These are phyloP conservation scores for Favolaschia claudopus DNA, from an alignment of 768 basidiomycete species.

Conservation along the genomic window DNA sequence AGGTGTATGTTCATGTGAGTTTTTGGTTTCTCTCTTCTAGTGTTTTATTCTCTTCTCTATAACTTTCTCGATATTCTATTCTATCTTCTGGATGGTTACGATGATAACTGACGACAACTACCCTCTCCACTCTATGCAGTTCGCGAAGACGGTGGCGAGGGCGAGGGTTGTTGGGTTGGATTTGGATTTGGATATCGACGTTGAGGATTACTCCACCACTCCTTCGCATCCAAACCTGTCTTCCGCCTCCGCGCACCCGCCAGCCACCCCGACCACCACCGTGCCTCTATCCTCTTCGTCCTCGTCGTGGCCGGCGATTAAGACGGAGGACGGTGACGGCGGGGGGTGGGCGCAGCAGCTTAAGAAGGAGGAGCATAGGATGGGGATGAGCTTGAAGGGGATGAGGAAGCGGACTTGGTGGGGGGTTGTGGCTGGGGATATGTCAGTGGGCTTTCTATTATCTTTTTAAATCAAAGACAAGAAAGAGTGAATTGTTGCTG, in stretches of 20 bases:
- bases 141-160: conserved; percentile 21
- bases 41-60: not conserved
- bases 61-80: not conserved
- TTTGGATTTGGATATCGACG: not conserved
- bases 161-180: conserved; percentile 9
- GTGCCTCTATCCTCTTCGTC: not conserved
- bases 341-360: not conserved
- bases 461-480: not conserved
- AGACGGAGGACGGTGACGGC: not conserved
- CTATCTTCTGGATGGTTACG: no score
- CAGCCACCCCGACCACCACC: no score
- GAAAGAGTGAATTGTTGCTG: not conserved
- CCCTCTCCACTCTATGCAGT: no score
- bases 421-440: conserved; percentile 80
- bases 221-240: not conserved
- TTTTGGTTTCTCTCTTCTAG: not conserved
- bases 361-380: not conserved
- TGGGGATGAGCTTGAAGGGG: conserved; percentile 33
- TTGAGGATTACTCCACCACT: not conserved
- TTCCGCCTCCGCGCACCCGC: not conserved
- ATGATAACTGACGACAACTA: no score
- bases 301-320: not conserved
- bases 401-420: conserved; percentile 73
- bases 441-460: conserved; percentile 56
- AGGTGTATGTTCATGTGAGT: conserved; percentile 22